Conservation (phyloP, 768 basidiomycete genomes). For the Boletales sp. region DNA sequence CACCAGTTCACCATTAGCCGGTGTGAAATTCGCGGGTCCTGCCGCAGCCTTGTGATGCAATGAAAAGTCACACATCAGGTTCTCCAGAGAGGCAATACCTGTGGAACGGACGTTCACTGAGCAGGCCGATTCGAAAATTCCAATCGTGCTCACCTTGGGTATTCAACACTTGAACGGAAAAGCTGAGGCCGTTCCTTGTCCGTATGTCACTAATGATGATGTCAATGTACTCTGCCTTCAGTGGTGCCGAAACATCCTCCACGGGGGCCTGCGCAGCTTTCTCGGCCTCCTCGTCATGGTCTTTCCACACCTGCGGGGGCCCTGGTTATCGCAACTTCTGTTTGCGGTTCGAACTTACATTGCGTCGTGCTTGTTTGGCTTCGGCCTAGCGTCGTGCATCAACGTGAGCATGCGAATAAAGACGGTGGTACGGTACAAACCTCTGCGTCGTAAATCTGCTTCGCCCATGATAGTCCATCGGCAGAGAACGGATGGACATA, state of each 20-base stretch:
- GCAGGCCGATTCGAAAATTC: neutral
- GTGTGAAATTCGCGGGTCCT: constrained; percentile 66
- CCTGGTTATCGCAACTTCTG: neutral
- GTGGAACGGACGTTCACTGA: constrained; percentile 2
- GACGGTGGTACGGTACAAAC: constrained; percentile 34
- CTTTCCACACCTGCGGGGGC: constrained; percentile 71
- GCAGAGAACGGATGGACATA: constrained; percentile 87
- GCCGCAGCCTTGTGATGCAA: constrained; percentile 72
- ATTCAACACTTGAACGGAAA: constrained; percentile 92
- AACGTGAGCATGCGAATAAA: neutral
- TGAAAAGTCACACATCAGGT: constrained; percentile 92
- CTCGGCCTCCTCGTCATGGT: constrained; percentile 74
- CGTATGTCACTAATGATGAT: constrained; percentile 89
- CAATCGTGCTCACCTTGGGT: constrained; percentile 63
- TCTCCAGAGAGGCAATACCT: constrained; percentile 91
- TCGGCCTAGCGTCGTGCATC: constrained; percentile 48
- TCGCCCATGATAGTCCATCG: constrained; percentile 74
- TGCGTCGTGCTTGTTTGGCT: constrained; percentile 74
- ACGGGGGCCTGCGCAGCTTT: constrained; percentile 45
- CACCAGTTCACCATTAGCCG: constrained; percentile 84
- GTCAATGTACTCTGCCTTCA: constrained; percentile 87
- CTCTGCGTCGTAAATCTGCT: constrained; percentile 82
- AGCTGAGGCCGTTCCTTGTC: constrained; percentile 66
- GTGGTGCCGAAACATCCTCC: constrained; percentile 46
- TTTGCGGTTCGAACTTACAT: constrained; percentile 48